phyloP scores from a whole-genome alignment of 2,329 filamentous ascomycete genomes.

The Alternaria conjuncta region DNA sequence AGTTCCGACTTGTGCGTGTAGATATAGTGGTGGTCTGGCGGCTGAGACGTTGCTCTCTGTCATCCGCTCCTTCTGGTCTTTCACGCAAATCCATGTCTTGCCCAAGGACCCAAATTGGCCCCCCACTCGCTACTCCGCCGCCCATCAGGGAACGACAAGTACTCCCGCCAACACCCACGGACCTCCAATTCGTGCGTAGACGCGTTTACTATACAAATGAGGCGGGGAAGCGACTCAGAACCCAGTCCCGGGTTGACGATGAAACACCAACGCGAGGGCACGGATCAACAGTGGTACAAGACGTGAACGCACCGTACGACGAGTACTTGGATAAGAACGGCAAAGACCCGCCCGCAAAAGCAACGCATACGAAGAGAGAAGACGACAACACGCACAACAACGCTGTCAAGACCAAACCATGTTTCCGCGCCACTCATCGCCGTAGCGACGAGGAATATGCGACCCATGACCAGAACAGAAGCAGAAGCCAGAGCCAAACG shows the following conservation, averaged over 20 bases:
- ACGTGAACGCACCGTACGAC: not conserved
- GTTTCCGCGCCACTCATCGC: not conserved
- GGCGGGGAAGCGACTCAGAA: not conserved
- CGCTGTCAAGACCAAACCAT: not conserved
- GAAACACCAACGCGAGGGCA: slow-evolving; percentile 17
- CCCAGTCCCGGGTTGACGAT: not conserved
- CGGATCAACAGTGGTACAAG: slow-evolving; percentile 7
- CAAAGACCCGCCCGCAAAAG: not conserved
- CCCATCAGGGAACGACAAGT: not conserved
- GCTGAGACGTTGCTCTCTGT: not conserved
- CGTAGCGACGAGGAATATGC: not conserved
- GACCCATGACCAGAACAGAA: not conserved
- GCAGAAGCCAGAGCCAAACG: not conserved
- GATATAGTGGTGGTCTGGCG: not conserved
- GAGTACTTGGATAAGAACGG: not conserved
- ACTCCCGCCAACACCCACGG: not conserved
- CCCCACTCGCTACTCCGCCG: not conserved
- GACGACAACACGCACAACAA: not conserved
- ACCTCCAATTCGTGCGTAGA: not conserved
- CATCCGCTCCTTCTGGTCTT: not conserved
- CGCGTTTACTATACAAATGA: not conserved
- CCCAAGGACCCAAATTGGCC: too few species aligned
- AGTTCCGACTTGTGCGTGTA: not conserved
- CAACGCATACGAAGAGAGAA: not conserved
- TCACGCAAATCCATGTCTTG: not conserved